A percentile compares a stretch with the other conserved stretches of the same genome.
Conservation (phyloP, 148 eudicot species). For the Fallopia convolvulus region DNA sequence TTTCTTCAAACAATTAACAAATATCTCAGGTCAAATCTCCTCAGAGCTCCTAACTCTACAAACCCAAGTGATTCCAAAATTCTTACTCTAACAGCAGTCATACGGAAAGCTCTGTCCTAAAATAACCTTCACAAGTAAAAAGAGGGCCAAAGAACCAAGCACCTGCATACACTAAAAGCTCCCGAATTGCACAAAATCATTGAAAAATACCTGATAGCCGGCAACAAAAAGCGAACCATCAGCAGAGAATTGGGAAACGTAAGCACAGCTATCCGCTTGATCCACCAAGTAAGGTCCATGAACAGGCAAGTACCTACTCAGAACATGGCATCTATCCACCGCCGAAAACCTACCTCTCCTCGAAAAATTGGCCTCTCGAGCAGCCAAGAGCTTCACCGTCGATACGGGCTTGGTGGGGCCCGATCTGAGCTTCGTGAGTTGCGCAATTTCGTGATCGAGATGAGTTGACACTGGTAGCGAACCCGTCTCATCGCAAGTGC, state of each 20-base stretch:
- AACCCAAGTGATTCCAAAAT: not conserved
- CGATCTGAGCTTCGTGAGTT: constrained; percentile 67
- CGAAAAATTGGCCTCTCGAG: constrained; percentile 69
- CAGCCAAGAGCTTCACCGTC: constrained; percentile 59
- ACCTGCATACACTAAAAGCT: not conserved
- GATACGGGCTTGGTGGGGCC: constrained; percentile 48
- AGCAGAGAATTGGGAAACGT: constrained; percentile 74
- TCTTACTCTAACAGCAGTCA: not conserved
- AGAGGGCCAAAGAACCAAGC: not conserved
- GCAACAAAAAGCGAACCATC: constrained; percentile 83
- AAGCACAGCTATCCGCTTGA: constrained; percentile 58
- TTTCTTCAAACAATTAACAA: not conserved
- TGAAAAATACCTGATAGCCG: constrained; percentile 67
- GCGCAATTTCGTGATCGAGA: constrained; percentile 71
- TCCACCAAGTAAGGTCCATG: constrained; percentile 58
- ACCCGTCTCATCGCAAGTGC: not conserved
- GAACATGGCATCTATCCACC: constrained; percentile 58
- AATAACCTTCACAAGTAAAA: not conserved
- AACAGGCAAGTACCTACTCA: constrained; percentile 70
- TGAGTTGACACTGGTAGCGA: not conserved
- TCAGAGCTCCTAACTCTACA: too few relatives aligned
- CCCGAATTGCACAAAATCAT: not conserved
- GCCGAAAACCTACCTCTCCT: constrained; percentile 60
- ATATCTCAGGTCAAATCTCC: not conserved
- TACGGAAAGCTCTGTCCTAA: not conserved